A percentile compares a stretch with the other conserved stretches of the same genome.
Conservation (phyloP, 2,329 filamentous ascomycete species). For the Zymoseptoria ardabiliae region DNA sequence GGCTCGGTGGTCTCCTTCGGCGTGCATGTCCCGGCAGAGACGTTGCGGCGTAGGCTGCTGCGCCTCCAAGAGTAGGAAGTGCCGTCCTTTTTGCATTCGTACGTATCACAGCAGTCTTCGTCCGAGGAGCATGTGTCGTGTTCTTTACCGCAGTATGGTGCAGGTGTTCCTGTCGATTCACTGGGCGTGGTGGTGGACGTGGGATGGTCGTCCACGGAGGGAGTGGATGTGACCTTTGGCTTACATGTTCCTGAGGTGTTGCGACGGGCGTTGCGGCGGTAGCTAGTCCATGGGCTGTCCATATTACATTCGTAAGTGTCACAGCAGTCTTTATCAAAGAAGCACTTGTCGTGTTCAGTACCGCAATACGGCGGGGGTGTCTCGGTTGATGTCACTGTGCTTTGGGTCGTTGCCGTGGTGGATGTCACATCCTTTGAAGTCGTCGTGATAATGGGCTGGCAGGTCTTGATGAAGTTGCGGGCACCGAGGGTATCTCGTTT, state of each 20-base stretch:
- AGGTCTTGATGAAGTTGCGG: too few relatives aligned
- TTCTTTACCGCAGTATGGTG: not conserved
- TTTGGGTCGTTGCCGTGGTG: not conserved
- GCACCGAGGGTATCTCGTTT: too few relatives aligned
- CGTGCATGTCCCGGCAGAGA: not conserved
- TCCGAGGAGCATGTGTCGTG: not conserved
- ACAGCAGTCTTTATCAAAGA: not conserved
- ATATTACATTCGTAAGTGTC: not conserved
- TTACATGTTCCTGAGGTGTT: not conserved
- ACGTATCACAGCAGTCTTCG: not conserved
- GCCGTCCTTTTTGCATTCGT: not conserved
- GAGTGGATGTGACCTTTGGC: not conserved
- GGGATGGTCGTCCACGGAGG: too few relatives aligned
- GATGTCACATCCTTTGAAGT: not conserved
- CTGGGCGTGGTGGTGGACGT: not conserved
- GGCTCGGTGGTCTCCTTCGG: not conserved
- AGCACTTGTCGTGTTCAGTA: not conserved
- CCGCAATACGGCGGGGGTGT: not conserved
- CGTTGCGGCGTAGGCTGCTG: not conserved
- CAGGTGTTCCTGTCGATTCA: not conserved
- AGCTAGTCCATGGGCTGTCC: not conserved
- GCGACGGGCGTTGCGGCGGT: not conserved
- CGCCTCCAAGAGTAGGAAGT: not conserved
- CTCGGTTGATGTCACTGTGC: not conserved
- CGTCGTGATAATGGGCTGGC: too few relatives aligned